A percentile compares a stretch with the other conserved stretches of the same genome.
Conservation (phyloP, 257 asterid genomes). For the Plantago ovata region DNA sequence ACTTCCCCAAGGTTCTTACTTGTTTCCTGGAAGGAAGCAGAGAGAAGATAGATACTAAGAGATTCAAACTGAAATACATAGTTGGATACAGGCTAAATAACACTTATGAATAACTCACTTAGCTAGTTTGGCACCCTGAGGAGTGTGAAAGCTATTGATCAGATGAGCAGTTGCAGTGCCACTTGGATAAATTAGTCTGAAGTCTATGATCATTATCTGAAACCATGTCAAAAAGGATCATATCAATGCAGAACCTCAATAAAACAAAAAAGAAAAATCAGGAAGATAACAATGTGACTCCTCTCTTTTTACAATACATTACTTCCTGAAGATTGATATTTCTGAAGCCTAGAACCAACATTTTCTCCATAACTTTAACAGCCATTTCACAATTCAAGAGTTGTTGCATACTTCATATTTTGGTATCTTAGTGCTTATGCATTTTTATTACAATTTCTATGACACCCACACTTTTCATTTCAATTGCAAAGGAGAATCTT, state of each 20-base stretch:
- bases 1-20: constrained; percentile 75
- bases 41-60: constrained; percentile 7
- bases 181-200: constrained; percentile 84
- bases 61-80: not conserved
- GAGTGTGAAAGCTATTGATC: constrained; percentile 94
- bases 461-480: not conserved
- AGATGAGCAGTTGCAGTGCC: constrained; percentile 99
- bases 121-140: constrained; percentile 91
- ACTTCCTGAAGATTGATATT: too few species aligned
- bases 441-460: not conserved
- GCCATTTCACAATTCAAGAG: not conserved
- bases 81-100: not conserved
- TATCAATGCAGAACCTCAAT: not conserved
- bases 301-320: too few species aligned
- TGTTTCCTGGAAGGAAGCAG: constrained; percentile 61
- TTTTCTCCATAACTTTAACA: too few species aligned
- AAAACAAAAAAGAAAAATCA: not conserved
- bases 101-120: constrained; percentile 42
- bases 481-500: not conserved
- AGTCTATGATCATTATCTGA: constrained; percentile 91
- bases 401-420: not conserved
- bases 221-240: constrained; percentile 2
- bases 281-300: not conserved
- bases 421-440: not conserved
- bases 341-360: too few species aligned